These are phyloP conservation scores for Musa schizocarpa DNA, from an alignment of 176 grass and related monocot species.

Conservation along the genomic window DNA sequence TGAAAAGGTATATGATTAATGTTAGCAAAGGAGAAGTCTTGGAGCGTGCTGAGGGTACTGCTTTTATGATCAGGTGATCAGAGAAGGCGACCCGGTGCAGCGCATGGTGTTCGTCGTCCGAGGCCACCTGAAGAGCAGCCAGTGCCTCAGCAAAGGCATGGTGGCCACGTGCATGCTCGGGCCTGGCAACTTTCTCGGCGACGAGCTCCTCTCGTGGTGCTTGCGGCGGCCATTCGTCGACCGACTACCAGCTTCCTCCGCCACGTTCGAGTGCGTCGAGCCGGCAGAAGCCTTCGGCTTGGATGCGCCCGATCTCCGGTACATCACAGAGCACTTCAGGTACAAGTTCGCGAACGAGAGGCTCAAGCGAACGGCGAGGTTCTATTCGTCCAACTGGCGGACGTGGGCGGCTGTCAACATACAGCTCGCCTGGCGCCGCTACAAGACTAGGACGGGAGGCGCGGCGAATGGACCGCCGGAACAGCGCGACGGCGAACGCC, in stretches of 20 bases:
- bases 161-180: constrained; percentile 64
- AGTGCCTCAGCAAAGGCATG: constrained; percentile 68
- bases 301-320: constrained; percentile 63
- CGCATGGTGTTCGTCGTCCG: constrained; percentile 84
- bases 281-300: constrained; percentile 69
- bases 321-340: constrained; percentile 95
- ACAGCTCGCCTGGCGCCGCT: constrained; percentile 79
- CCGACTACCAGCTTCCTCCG: constrained; percentile 60
- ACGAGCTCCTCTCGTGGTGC: constrained; percentile 96
- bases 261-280: constrained; percentile 74
- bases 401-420: constrained; percentile 97
- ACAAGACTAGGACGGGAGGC: constrained; percentile 34
- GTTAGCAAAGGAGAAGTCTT: not conserved
- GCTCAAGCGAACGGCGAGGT: constrained; percentile 75
- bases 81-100: constrained; percentile 93
- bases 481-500: constrained; percentile 40
- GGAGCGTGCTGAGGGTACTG: not conserved
- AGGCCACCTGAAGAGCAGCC: constrained; percentile 61
- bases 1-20: constrained; percentile 46
- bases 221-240: constrained; percentile 68
- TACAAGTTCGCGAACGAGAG: constrained; percentile 92
- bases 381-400: constrained; percentile 94
- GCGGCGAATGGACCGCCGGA: constrained; percentile 6
- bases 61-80: constrained; percentile 41
- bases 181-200: constrained; percentile 76